Conservation (phyloP, 169 alveolate genomes). For the Plasmodium adleri region DNA sequence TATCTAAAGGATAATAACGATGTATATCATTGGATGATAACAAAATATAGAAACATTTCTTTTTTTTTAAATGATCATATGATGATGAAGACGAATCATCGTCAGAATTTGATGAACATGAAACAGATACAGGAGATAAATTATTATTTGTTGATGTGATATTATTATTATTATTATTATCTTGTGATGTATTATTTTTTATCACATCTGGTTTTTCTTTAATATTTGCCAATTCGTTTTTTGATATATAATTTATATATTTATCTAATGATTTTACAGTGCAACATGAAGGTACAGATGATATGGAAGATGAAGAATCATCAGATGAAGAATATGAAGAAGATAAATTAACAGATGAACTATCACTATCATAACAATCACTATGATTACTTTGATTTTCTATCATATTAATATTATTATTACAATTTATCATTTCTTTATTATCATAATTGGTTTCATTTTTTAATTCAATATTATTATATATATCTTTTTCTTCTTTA, state of each 20-base stretch:
- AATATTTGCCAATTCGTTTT: slow-evolving; percentile 3
- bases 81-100: slow-evolving; percentile 43
- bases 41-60: slow-evolving; percentile 44
- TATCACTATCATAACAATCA: not conserved
- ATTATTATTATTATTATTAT: not conserved
- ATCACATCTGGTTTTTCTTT: not conserved
- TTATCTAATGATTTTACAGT: slow-evolving; percentile 46
- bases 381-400: not conserved
- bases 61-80: slow-evolving; percentile 27
- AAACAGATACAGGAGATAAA: not conserved
- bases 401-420: too few species aligned
- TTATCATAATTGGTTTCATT: not conserved
- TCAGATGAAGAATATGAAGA: not conserved
- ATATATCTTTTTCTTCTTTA: not conserved
- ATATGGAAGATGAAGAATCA: slow-evolving; percentile 17
- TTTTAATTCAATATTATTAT: not conserved
- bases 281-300: slow-evolving; percentile 62
- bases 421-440: not conserved
- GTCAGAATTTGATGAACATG: slow-evolving; percentile 25
- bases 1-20: slow-evolving; percentile 45
- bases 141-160: slow-evolving; percentile 4
- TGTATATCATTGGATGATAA: slow-evolving; percentile 41
- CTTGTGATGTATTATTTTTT: not conserved
- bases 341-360: too few species aligned
- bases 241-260: slow-evolving; percentile 53